These are phyloP conservation scores for Picea mariana DNA, from an alignment of 83 land plant genomes.

Conservation along the genomic window DNA sequence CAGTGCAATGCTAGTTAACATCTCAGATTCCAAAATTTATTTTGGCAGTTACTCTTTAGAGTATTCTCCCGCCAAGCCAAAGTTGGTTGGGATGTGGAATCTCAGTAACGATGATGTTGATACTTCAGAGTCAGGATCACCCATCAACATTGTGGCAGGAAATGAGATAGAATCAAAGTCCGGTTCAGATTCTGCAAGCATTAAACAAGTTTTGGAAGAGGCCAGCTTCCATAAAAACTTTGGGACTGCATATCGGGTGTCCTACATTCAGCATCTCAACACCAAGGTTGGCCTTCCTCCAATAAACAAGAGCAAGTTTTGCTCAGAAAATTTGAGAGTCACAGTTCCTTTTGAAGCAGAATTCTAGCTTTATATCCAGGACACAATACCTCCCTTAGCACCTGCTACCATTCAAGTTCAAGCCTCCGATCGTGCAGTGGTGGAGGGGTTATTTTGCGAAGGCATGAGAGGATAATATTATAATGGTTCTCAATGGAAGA, in stretches of 20 bases:
- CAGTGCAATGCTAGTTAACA: constrained; percentile 6
- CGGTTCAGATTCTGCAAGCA: no score
- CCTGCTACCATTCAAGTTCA: no score
- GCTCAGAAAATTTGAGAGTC: no score
- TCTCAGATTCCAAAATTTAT: not conserved
- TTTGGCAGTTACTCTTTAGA: constrained; percentile 17
- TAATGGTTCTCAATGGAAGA: no score
- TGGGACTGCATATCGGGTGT: not conserved
- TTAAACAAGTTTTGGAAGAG: constrained; percentile 5
- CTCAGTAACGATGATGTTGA: constrained; percentile 14
- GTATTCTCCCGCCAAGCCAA: not conserved
- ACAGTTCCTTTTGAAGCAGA: no score
- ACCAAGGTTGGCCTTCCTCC: constrained; percentile 17
- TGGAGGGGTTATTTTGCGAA: no score
- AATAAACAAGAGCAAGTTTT: no score
- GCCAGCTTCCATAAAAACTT: constrained; percentile 12
- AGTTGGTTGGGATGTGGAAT: constrained; percentile 14
- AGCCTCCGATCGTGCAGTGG: no score
- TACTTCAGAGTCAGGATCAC: constrained; percentile 14
- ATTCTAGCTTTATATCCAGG: no score
- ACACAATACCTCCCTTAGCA: no score
- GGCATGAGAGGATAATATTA: no score
- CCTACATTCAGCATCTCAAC: constrained; percentile 15
- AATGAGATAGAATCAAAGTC: not conserved
- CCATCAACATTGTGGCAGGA: constrained; percentile 19